Base-by-base conservation (phyloP, 208 protist genomes). In the Histomonas meleagridis region DNA sequence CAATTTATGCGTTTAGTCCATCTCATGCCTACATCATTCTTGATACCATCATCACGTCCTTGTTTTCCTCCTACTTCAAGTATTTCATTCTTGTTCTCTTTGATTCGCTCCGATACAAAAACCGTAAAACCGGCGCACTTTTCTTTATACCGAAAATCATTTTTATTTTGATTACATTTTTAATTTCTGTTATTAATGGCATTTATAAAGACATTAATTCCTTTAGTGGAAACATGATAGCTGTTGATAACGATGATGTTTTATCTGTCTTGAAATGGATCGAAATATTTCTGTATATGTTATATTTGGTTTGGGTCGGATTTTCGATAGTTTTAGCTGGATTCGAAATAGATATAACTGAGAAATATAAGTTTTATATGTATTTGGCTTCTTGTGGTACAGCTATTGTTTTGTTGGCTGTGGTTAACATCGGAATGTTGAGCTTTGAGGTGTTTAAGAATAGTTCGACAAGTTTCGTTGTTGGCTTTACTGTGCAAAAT, bases 1-100 rank as follows among this genome's bases (percentile, higher is more conserved):
- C 55, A 1, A 38, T 86, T 9, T 21, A 51, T 1, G 0, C 38
- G 0, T 18, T 9, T 2, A 38, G 2, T 0, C 40, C 40, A 5
- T 57, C 26, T 35, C 32, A 48, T 38, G 7, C 5, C 21, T n/a
- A 40, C 12, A 0, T 86, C 2, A 38, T 57, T 32, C 0, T 55
- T 0, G 46, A 86, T 18, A 46, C 4, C 1, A 1, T 86, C 16
- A 14, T 86, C 26, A 55, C 0, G 0, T 32, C 23, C 38, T 10
- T 86, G 0, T 86, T 55, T 55, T 51, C 40, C 1, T 12, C 46
- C 23, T 86, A 86, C 55, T 55, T 86, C 7, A 10, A 55, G 9
- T 86, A 57, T 28, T 86, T 86, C 76, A 86, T 86, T 38, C 38
- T 86, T 38, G 46, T 38, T 38, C 38, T 86, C 9, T 86, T 86